Percentiles rank a stretch among this genome's conserved stretches.
Conservation (phyloP, 1,139 yeast species). For the Ogataea hybrid region DNA sequence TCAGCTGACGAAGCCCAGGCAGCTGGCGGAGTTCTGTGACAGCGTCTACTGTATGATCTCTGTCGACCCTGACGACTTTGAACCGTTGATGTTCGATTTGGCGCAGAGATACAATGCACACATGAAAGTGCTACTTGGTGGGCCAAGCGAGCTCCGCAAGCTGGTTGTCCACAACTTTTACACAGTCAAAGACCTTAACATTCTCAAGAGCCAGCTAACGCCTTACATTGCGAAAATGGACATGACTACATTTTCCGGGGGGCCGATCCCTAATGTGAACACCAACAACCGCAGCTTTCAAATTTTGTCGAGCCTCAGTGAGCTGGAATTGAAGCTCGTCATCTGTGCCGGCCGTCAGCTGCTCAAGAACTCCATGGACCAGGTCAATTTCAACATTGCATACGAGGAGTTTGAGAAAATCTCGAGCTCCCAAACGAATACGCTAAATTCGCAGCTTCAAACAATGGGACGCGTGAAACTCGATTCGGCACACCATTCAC, state of each 20-base stretch:
- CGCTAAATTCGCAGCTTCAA: conserved; percentile 31
- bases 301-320: conserved; percentile 51
- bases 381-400: conserved; percentile 70
- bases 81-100: conserved; percentile 26
- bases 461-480: conserved; percentile 18
- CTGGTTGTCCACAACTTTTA: conserved; percentile 48
- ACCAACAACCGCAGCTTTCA: conserved; percentile 18
- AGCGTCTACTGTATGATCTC: conserved; percentile 28
- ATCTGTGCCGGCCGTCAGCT: conserved; percentile 74
- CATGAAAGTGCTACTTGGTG: conserved; percentile 35
- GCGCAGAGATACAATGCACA: conserved; percentile 51
- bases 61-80: conserved; percentile 8
- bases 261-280: conserved; percentile 1
- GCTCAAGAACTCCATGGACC: conserved; percentile 53
- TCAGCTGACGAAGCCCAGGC: conserved; percentile 50
- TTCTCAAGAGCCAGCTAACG: conserved; percentile 48
- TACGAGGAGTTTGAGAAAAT: conserved; percentile 56
- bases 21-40: conserved; percentile 41
- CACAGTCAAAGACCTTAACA: conserved; percentile 58
- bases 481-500: conserved; percentile 14
- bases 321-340: conserved; percentile 64
- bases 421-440: conserved; percentile 9
- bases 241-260: conserved; percentile 18
- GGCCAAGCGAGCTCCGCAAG: conserved; percentile 33
- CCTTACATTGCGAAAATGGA: conserved; percentile 40